Conservation (phyloP, 116 monocot species). For the Trichopus zeylanicus region DNA sequence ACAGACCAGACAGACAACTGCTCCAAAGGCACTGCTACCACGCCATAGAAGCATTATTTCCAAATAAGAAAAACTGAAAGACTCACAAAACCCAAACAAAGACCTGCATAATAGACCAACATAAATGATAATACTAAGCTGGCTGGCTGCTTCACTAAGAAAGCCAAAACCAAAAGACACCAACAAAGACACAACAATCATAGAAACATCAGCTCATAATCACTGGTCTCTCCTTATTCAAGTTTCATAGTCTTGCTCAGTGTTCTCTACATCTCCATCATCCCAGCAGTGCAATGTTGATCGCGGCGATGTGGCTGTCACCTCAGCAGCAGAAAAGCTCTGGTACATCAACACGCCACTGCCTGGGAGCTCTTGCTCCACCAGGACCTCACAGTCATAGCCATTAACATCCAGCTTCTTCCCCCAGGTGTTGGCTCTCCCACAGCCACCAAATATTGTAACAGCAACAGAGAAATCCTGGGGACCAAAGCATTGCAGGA, state of each 20-base stretch:
- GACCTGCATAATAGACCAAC: no score
- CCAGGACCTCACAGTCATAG: conserved; percentile 17
- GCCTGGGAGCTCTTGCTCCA: conserved; percentile 46
- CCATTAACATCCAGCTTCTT: conserved; percentile 25
- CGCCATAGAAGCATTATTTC: no score
- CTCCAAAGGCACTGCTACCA: no score
- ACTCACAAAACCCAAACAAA: no score
- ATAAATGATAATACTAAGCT: no score
- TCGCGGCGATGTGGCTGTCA: conserved; percentile 23
- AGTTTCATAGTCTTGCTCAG: conserved; percentile 5
- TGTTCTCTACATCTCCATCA: conserved; percentile 19
- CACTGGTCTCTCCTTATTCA: neutral
- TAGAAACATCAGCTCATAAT: neutral
- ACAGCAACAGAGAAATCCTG: conserved; percentile 65
- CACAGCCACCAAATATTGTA: conserved; percentile 51
- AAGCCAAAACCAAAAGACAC: no score
- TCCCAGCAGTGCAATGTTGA: conserved; percentile 39
- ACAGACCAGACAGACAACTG: no score
- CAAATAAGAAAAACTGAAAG: no score
- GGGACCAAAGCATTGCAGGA: conserved; percentile 58
- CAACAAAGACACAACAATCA: no score
- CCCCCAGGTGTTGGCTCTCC: conserved; percentile 29
- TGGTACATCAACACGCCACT: conserved; percentile 63
- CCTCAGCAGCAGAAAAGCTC: conserved; percentile 29
- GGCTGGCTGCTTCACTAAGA: no score